A percentile compares a stretch with the other conserved stretches of the same genome.
Evolutionary conservation across 768 basidiomycete species (phyloP).

Genomic region (Gloeostereum incarnatum): DNA sequence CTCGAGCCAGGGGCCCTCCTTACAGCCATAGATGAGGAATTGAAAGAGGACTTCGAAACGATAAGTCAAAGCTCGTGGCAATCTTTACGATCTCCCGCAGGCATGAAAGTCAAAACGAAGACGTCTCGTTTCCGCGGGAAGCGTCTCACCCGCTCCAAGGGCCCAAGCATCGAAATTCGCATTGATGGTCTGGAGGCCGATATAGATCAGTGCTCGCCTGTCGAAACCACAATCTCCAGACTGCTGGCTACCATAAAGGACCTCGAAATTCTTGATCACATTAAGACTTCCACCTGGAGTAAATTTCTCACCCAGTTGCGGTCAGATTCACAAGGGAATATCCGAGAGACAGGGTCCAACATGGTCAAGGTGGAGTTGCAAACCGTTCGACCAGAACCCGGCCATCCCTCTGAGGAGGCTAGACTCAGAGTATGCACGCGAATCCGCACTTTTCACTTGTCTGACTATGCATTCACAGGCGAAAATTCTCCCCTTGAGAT

Average conservation of each 20-base stretch:
- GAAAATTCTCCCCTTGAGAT: constrained; percentile 80
- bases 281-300: constrained; percentile 98
- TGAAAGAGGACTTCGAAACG: constrained; percentile 68
- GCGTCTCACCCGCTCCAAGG: constrained; percentile 61
- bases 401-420: constrained; percentile 62
- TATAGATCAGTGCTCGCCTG: constrained; percentile 53
- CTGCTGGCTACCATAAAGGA: constrained; percentile 60
- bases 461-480: constrained; percentile 36
- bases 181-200: constrained; percentile 57
- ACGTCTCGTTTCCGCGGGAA: constrained; percentile 41
- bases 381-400: constrained; percentile 64
- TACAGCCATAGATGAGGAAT: constrained; percentile 88
- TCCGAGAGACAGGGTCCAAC: constrained; percentile 84
- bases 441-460: background rate
- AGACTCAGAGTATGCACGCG: constrained; percentile 58
- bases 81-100: constrained; percentile 48
- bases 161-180: constrained; percentile 78
- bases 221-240: constrained; percentile 51
- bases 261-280: constrained; percentile 90
- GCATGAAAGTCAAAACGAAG: constrained; percentile 31
- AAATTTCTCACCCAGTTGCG: constrained; percentile 88
- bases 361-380: constrained; percentile 88
- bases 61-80: constrained; percentile 87
- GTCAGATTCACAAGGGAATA: constrained; percentile 77
- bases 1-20: constrained; percentile 71